phyloP scores from a whole-genome alignment of 805 yeast species.

The Saccharomycopsis sp. region DNA sequence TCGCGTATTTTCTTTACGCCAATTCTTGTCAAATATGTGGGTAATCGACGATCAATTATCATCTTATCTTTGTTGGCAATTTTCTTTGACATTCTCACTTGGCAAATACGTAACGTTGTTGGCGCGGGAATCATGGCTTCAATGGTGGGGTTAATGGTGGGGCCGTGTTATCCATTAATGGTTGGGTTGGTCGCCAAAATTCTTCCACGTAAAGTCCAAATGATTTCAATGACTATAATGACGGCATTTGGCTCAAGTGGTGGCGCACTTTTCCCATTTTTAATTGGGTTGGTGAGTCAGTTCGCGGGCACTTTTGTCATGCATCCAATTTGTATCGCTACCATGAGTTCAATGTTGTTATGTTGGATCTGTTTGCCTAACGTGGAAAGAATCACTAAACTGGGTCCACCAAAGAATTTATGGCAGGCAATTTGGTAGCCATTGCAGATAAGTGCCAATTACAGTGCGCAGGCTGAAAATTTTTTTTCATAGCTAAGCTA shows the following conservation, averaged over 20 bases:
- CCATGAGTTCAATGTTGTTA: constrained; percentile 30
- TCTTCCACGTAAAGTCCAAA: constrained; percentile 45
- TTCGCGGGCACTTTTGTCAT: constrained; percentile 41
- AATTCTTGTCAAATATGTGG: constrained; percentile 32
- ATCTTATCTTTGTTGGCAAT: constrained; percentile 32
- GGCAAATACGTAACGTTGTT: constrained; percentile 40
- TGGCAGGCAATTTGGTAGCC: constrained; percentile 27
- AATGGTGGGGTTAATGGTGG: constrained; percentile 46
- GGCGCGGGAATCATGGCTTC: constrained; percentile 41
- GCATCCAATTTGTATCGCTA: constrained; percentile 39
- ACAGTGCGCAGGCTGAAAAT: no score
- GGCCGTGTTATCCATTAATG: constrained; percentile 53
- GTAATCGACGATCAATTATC: constrained; percentile 39
- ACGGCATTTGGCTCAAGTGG: constrained; percentile 54
- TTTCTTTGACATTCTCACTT: constrained; percentile 35
- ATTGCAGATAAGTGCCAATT: no score
- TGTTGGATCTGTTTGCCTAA: constrained; percentile 41
- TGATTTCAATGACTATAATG: constrained; percentile 42
- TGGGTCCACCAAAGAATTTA: constrained; percentile 20
- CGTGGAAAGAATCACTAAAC: constrained; percentile 30
- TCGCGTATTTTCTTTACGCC: constrained; percentile 49
- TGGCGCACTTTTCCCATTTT: constrained; percentile 49
- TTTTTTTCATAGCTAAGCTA: no score
- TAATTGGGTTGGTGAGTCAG: constrained; percentile 44
- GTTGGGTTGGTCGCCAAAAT: constrained; percentile 37